Conservation (phyloP, 192 early-diverging fungal genomes). For the Gonapodya prolifera region DNA sequence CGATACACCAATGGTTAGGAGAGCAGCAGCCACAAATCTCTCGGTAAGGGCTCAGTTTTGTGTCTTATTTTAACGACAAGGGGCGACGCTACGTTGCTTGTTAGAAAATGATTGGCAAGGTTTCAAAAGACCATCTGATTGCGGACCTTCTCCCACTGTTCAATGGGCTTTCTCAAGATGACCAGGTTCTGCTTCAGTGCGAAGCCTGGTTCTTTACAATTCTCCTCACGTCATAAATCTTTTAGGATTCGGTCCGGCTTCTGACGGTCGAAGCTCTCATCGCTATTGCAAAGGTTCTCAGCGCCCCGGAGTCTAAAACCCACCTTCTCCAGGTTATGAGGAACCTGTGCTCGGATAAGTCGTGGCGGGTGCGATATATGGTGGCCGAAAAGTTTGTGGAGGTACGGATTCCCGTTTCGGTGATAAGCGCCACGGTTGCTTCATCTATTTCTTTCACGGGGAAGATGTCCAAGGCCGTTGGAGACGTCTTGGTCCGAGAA, state of each 20-base stretch:
- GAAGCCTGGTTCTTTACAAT: conserved; percentile 8
- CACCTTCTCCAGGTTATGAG: conserved; percentile 61
- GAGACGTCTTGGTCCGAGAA: conserved; percentile 63
- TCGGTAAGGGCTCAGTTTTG: conserved; percentile 31
- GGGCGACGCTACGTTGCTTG: no score
- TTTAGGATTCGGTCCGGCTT: conserved; percentile 90
- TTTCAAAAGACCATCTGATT: conserved; percentile 66
- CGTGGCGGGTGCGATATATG: conserved; percentile 98
- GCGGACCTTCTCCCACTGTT: conserved; percentile 79
- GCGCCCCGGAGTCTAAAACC: conserved; percentile 60
- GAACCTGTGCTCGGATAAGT: conserved; percentile 75
- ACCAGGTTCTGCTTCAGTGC: conserved; percentile 23
- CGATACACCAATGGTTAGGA: conserved; percentile 96
- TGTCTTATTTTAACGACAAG: not conserved
- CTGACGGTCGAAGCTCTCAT: conserved; percentile 86
- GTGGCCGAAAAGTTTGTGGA: conserved; percentile 96
- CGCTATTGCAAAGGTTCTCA: conserved; percentile 70
- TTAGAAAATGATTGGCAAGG: conserved; percentile 55
- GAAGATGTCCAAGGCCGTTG: conserved; percentile 73
- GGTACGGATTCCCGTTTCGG: conserved; percentile 21
- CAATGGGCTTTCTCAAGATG: conserved; percentile 62
- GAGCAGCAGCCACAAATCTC: conserved; percentile 78
- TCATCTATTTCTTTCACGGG: conserved; percentile 16
- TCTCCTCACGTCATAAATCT: not conserved
- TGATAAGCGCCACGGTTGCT: not conserved